Evolutionary conservation across 1,284 basidiomycete species (phyloP), one percentile per base, ranked within the genome.

Genomic region (Fistulinella cinereoalba): DNA sequence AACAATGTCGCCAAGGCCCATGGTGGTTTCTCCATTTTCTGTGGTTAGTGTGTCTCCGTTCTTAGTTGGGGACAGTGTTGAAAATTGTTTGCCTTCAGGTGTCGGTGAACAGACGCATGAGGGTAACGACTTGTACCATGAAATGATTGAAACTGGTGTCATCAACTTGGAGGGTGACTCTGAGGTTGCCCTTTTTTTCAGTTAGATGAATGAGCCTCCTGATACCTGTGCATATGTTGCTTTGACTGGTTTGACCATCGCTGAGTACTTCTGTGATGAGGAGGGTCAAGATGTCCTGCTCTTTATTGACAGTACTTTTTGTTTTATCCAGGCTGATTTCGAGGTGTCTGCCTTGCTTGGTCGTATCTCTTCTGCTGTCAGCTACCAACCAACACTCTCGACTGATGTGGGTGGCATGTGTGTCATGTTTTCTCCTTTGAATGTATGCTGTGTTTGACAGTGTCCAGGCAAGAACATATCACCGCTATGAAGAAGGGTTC

Each of bases 291-390:
- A 98, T 74, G 96, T 99, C 79, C 83, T 98, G 69, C 88, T 99
- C 69, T 98, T 98, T 84, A 98, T 98, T 70, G 96, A 99, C 90
- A 99, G 98, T 85, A 99, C 98, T 79, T 97, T 97, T 92, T 92
- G 94, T 71, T 97, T 97, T 88, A 96, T 93, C 61, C 93, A 97
- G 76, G 96, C 96, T 69, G 96, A 96, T 89, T 99, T 96, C 59
- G 96, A 98, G 75, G 97, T 98, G 79, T 99, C 96, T 76, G 96
- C 96, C 57, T 75, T 99, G 68, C 90, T 98, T 65, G 96, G 96
- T 83, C 96, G 96, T 93, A 99, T 98, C 68, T 96, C 96, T 56
- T 98, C 96, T 62, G 96, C 96, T 60, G 96, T 98, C 83, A 96
- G 96, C 85, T 98, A 99, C 80, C 96, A 99, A 74, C 96, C 96